phyloP scores from a whole-genome alignment of 305 asterid species.

The Rubia balearica region DNA sequence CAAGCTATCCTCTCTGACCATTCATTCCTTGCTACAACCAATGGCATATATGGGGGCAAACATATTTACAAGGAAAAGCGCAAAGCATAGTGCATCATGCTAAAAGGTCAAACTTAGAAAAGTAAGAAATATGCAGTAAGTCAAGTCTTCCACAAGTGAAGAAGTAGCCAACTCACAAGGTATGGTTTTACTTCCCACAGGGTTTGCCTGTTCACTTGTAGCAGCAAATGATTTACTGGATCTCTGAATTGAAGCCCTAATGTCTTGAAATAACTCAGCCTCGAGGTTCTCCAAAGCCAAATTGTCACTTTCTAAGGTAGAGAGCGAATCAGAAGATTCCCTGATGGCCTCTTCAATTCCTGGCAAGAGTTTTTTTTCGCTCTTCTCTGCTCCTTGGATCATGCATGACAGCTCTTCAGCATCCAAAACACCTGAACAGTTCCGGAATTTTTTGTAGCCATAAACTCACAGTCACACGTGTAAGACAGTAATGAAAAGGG shows the following conservation, averaged over 20 bases:
- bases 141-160: conserved; percentile 4
- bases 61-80: neutral
- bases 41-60: neutral
- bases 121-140: neutral
- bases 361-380: conserved; percentile 39
- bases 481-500: neutral
- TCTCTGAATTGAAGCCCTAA: conserved; percentile 98
- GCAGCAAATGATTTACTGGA: conserved; percentile 46
- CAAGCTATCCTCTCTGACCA: neutral
- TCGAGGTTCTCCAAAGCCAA: conserved; percentile 62
- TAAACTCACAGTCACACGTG: neutral
- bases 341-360: conserved; percentile 77
- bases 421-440: conserved; percentile 71
- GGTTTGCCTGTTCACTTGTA: conserved; percentile 26
- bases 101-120: neutral
- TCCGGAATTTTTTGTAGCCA: neutral
- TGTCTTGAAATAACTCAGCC: conserved; percentile 78
- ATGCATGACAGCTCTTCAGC: conserved; percentile 76
- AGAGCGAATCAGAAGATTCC: conserved; percentile 67
- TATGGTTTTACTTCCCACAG: conserved; percentile 25
- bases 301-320: conserved; percentile 67
- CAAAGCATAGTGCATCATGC: neutral
- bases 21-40: neutral
- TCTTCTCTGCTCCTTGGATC: conserved; percentile 49
- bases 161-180: conserved; percentile 48